Evolutionary conservation across 495 filamentous ascomycete species (phyloP).

Genomic region (Xylaria intraflava): DNA sequence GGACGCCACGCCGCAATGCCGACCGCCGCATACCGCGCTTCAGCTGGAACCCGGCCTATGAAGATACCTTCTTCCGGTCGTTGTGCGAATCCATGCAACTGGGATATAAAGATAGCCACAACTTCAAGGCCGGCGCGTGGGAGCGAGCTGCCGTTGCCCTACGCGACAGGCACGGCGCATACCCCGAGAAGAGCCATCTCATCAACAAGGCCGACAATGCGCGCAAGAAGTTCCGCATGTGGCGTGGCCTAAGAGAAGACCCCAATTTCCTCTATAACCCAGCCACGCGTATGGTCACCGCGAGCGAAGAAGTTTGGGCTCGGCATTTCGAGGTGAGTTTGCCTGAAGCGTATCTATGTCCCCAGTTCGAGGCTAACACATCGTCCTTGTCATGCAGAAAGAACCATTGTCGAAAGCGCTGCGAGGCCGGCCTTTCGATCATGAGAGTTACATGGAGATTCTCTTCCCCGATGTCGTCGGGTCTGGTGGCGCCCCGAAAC

Average conservation of each 20-base stretch:
- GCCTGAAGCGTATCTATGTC: not conserved
- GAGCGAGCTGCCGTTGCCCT: constrained; percentile 42
- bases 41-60: constrained; percentile 43
- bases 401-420: constrained; percentile 44
- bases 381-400: constrained; percentile 23
- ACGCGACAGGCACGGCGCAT: constrained; percentile 39
- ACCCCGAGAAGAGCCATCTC: constrained; percentile 44
- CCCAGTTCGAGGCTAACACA: constrained; percentile 1
- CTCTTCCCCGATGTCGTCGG: constrained; percentile 46
- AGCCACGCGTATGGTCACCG: constrained; percentile 36
- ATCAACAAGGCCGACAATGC: constrained; percentile 51
- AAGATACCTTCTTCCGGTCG: constrained; percentile 46
- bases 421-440: constrained; percentile 42
- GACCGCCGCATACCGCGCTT: constrained; percentile 44
- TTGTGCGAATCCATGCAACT: constrained; percentile 44
- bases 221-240: constrained; percentile 48
- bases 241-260: constrained; percentile 44
- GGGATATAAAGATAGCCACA: constrained; percentile 43
- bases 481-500: constrained; percentile 44
- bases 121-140: constrained; percentile 48
- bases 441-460: constrained; percentile 46
- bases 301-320: constrained; percentile 42
- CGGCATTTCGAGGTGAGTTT: constrained; percentile 39
- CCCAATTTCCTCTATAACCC: constrained; percentile 44
- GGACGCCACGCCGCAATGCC: constrained; percentile 23